phyloP scores from a whole-genome alignment of 2,329 filamentous ascomycete genomes.

The Cladophialophora carrionii region DNA sequence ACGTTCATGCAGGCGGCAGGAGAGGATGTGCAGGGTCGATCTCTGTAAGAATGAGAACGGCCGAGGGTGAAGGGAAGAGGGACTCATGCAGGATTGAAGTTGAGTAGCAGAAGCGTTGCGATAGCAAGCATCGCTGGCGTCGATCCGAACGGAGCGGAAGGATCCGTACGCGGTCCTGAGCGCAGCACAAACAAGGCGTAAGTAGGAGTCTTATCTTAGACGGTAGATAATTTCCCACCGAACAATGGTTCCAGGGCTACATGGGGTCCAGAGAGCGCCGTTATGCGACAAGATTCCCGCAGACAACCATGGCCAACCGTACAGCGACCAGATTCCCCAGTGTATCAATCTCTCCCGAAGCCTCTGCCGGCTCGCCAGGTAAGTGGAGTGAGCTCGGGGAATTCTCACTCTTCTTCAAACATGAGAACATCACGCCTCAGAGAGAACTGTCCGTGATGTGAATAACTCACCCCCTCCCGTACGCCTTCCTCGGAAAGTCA shows the following conservation, averaged over 20 bases:
- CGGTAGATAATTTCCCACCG: neutral
- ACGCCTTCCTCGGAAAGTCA: slow-evolving; percentile 28
- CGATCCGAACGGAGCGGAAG: too few relatives aligned
- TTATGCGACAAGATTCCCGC: too few relatives aligned
- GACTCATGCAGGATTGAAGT: neutral
- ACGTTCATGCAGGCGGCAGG: slow-evolving; percentile 3
- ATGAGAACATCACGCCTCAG: neutral
- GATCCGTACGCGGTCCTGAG: too few relatives aligned
- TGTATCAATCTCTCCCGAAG: neutral
- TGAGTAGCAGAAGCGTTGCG: too few relatives aligned
- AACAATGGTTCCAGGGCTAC: neutral
- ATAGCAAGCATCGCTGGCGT: too few relatives aligned
- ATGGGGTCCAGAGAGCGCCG: too few relatives aligned
- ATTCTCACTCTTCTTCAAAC: neutral
- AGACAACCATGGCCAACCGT: too few relatives aligned
- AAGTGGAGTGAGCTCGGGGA: neutral
- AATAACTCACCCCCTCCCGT: slow-evolving; percentile 21
- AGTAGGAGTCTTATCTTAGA: neutral
- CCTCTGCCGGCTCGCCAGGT: neutral
- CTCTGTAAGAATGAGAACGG: neutral
- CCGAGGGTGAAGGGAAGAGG: neutral
- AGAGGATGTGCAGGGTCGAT: neutral
- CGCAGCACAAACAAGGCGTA: neutral
- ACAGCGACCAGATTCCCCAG: neutral
- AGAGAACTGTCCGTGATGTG: neutral